Evolutionary conservation across 164 flowering plant species (phyloP), one percentile per base, ranked within the genome.

Genomic region (Vitis rotundifolia): DNA sequence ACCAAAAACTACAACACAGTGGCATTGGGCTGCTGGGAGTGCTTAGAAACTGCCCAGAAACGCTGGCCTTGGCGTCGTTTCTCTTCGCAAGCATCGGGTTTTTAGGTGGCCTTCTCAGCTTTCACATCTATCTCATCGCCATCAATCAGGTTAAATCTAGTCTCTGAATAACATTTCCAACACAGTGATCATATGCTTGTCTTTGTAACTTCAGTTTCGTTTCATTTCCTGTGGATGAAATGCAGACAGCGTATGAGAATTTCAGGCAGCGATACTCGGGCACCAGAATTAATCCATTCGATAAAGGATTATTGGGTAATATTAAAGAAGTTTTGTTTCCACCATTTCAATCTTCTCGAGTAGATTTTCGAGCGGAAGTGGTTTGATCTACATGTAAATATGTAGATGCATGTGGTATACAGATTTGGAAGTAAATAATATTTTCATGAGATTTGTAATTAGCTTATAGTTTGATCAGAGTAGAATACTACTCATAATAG

Each of bases 201-300:
- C 2, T 37, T 37, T 37, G 44, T 37, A 37, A 37, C 44, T 37
- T 37, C 44, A 37, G 44, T 37, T 37, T 37, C 7, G 44, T 37
- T 37, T 37, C 26, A 22, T 22, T 22, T 22, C 26, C 26, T 22
- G 7, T 37, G 44, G 44, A 37, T 37, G 6, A 37, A 5, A 15
- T 69, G 71, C 79, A 88, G 89, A 85, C 85, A 22, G 77, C 81
- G 14, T 88, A 84, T 68, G 89, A 85, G 81, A 80, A 81, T 63
- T 83, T 76, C 56, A 74, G 80, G 13, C 75, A 75, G 51, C 70
- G 79, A 1, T 75, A 77, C 29, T 69, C 51, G 13, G 53, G 51
- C 9, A 77, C 78, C n/a, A 50, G 51, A 11, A 37, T 37, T 37
- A 87, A 82, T 71, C 87, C 88, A 16, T 81, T 66, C 18, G 66